phyloP scores from a whole-genome alignment of 768 basidiomycete species.

The Suillus sp. region DNA sequence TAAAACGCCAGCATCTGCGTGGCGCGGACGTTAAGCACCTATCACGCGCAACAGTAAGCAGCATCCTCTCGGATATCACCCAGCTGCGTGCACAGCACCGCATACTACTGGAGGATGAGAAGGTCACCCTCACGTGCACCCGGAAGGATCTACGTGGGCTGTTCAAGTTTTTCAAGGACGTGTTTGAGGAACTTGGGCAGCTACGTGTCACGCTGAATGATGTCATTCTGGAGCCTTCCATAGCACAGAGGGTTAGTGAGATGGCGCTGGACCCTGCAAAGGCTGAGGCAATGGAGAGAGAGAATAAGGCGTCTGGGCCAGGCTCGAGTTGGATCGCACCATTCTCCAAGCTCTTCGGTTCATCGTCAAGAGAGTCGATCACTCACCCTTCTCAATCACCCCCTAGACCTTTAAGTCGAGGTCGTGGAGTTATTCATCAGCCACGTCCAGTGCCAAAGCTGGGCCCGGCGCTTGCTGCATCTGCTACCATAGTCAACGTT shows the following conservation, averaged over 20 bases:
- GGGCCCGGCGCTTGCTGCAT: conserved; percentile 82
- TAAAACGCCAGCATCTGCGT: conserved; percentile 87
- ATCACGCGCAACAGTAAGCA: conserved; percentile 77
- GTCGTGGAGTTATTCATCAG: conserved; percentile 24
- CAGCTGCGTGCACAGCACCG: conserved; percentile 77
- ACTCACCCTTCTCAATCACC: conserved; percentile 25
- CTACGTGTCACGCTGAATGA: conserved; percentile 86
- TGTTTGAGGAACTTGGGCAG: conserved; percentile 80
- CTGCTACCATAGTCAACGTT: conserved; percentile 91
- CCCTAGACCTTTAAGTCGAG: conserved; percentile 30
- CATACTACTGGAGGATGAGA: conserved; percentile 73
- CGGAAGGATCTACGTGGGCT: conserved; percentile 81
- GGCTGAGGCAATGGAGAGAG: conserved; percentile 43
- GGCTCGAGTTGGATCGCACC: conserved; percentile 80
- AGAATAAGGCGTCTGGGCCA: conserved; percentile 32
- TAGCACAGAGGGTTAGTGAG: conserved; percentile 73
- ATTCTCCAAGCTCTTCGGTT: conserved; percentile 76
- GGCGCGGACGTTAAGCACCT: conserved; percentile 87
- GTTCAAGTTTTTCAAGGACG: conserved; percentile 83
- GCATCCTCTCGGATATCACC: conserved; percentile 69
- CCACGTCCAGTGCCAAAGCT: conserved; percentile 75
- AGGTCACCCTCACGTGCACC: conserved; percentile 58
- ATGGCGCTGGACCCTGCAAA: conserved; percentile 63
- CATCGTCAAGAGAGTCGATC: conserved; percentile 31
- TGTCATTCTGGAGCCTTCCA: conserved; percentile 82